Conservation (phyloP, 352 stramenopile species). For the Thalassiosira gravida region DNA sequence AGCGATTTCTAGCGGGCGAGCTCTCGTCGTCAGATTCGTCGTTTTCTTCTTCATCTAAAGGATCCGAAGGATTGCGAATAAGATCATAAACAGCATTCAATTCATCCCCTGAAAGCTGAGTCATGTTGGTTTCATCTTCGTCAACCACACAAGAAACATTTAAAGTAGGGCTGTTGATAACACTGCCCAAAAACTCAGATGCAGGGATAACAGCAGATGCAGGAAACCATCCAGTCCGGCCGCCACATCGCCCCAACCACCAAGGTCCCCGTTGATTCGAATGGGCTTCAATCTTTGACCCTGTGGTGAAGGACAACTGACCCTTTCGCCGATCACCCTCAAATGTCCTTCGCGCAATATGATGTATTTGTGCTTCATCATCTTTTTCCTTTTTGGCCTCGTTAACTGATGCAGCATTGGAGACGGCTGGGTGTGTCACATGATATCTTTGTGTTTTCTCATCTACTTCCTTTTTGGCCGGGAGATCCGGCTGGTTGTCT, state of each 20-base stretch:
- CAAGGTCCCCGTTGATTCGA: constrained; percentile 56
- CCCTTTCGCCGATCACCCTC: constrained; percentile 52
- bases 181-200: constrained; percentile 48
- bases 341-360: constrained; percentile 53
- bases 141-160: constrained; percentile 6
- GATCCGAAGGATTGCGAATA: constrained; percentile 59
- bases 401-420: no score
- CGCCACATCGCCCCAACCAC: constrained; percentile 57
- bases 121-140: constrained; percentile 23
- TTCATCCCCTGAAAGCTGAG: constrained; percentile 37
- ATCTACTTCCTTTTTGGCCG: no score
- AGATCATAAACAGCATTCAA: constrained; percentile 57
- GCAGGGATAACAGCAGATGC: constrained; percentile 46
- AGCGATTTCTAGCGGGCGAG: constrained; percentile 42
- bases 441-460: no score
- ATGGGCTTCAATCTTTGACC: constrained; percentile 48
- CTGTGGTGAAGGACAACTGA: constrained; percentile 58
- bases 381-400: no score
- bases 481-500: no score
- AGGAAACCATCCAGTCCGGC: constrained; percentile 58
- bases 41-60: constrained; percentile 22
- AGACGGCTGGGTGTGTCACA: no score
- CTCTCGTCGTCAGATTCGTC: constrained; percentile 22
- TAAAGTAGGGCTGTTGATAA: constrained; percentile 2
- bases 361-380: constrained; percentile 51